These are phyloP conservation scores for Nemania diffusa DNA, from an alignment of 2,329 filamentous ascomycete genomes.

Conservation along the genomic window DNA sequence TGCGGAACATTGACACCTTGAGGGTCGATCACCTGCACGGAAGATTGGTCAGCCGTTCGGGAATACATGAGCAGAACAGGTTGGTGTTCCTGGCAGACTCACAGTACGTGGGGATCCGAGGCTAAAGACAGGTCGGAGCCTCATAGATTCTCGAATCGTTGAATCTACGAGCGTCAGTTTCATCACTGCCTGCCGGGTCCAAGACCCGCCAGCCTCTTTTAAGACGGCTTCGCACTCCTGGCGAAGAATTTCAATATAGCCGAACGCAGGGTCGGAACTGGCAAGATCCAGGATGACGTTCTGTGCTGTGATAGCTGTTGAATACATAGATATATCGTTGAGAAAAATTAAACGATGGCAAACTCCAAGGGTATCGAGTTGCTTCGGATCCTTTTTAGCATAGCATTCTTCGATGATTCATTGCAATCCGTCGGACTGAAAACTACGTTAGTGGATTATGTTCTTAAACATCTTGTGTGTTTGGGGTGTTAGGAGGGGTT, in stretches of 20 bases:
- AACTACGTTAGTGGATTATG: too few relatives aligned
- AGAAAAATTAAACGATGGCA: conserved; percentile 18
- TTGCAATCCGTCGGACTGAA: conserved; percentile 26
- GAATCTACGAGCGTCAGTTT: conserved; percentile 28
- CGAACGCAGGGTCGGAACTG: background rate
- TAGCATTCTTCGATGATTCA: conserved; percentile 33
- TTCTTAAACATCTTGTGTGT: too few relatives aligned
- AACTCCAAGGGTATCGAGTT: conserved; percentile 17
- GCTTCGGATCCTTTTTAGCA: conserved; percentile 1
- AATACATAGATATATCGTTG: conserved; percentile 29
- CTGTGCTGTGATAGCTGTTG: conserved; percentile 14
- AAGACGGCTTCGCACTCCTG: background rate
- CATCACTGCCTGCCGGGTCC: conserved; percentile 17
- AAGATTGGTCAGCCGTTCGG: background rate
- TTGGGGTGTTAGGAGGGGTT: too few relatives aligned
- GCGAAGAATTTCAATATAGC: background rate
- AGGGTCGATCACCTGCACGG: background rate
- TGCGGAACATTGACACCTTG: too few relatives aligned
- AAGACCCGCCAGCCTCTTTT: background rate
- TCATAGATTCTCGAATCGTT: conserved; percentile 30
- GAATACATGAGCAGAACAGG: too few relatives aligned
- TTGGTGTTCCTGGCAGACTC: too few relatives aligned
- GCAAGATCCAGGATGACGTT: conserved; percentile 25
- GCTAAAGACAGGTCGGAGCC: conserved; percentile 11
- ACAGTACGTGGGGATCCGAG: conserved; percentile 24